phyloP scores from a whole-genome alignment of 176 grass and related monocot genomes.

The Cocos nucifera region DNA sequence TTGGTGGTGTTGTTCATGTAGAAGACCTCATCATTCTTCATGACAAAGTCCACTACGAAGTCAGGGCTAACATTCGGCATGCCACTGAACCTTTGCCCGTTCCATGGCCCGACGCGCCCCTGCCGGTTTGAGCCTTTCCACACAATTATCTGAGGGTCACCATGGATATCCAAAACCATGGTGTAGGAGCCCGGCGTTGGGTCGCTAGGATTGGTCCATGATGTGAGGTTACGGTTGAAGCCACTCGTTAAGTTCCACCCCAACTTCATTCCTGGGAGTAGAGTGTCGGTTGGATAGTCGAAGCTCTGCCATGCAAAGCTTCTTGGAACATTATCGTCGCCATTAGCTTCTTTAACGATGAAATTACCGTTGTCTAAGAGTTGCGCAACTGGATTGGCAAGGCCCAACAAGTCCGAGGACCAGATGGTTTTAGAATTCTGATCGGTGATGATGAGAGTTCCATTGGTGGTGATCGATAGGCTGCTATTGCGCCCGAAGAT shows the following conservation, averaged over 20 bases:
- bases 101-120: background rate
- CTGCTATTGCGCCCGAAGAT: background rate
- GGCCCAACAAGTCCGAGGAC: background rate
- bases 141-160: background rate
- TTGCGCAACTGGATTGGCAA: background rate
- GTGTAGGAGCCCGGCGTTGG: background rate
- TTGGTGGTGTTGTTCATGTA: background rate
- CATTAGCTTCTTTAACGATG: background rate
- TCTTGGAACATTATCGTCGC: no score
- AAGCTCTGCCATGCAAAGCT: conserved; percentile 11
- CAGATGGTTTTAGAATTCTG: background rate
- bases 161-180: background rate
- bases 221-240: background rate
- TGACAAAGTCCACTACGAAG: background rate
- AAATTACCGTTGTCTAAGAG: conserved; percentile 6
- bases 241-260: background rate
- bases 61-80: background rate
- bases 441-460: conserved; percentile 1
- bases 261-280: conserved; percentile 5
- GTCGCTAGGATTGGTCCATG: background rate
- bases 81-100: background rate
- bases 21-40: background rate
- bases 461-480: conserved; percentile 1
- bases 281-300: conserved; percentile 3
- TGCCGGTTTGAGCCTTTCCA: background rate